Base-by-base conservation (phyloP, 1,139 yeast species). In the Yamadazyma diospyri region DNA sequence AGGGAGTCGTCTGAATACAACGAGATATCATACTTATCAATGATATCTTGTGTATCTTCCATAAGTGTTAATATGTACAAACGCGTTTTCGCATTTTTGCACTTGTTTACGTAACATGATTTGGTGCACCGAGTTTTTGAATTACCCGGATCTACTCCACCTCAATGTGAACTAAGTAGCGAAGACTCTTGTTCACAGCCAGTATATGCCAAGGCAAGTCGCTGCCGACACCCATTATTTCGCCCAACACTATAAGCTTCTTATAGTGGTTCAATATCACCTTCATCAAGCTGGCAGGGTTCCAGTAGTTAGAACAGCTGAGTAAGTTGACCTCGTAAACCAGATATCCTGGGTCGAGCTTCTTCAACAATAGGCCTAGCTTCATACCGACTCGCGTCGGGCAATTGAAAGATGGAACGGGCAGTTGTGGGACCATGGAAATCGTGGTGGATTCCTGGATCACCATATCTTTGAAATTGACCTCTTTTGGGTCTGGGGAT, bases 131-230 rank as follows among this genome's bases (percentile, higher is more conserved):
- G n/a, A n/a, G n/a, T n/a, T n/a, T n/a, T n/a, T n/a, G n/a, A n/a
- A n/a, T n/a, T n/a, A n/a, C n/a, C n/a, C n/a, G n/a, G n/a, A n/a
- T n/a, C n/a, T n/a, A n/a, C 37, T 63, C 67, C 10, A 69, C 73
- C 27, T 59, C 55, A 4, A 69, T 52, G 44, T 69, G 74, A 3
- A 61, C 62, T 44, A 69, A 53, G 42, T 68, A 68, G 27, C 68
- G 73, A 48, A 82, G 54, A 45, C 80, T 67, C 50, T 83, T 85
- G 20, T 75, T 72, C 5, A 86, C 95, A 0, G 95, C 86, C 19
- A 76, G 63, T 19, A 86, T 70, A 55, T 87, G 95, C 87, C 94
- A 84, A n/a, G 97, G 97, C 2, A 81, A 62, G 12, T 66, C 41
- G 43, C 47, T 53, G 16, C 27, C 19, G 10, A 21, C 30, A 4